Evolutionary conservation across 345 rosid species (phyloP), one percentile per base, ranked within the genome.

Genomic region (Citrus cavaleriei): DNA sequence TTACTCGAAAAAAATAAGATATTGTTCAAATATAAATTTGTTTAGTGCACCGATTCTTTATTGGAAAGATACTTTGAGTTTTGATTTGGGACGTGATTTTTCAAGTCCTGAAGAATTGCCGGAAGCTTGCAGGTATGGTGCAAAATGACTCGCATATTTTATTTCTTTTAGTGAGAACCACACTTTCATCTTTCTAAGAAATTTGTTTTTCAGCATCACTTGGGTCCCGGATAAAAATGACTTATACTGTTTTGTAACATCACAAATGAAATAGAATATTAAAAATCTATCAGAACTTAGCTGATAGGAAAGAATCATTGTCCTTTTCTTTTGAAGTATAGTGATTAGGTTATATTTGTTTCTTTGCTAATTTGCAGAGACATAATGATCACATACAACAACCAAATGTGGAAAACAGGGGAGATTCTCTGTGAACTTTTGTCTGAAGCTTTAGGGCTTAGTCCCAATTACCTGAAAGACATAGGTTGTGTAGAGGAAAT

Each of bases 401-500:
- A 77, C 19, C 49, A 63, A 73, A 77, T 80, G 3, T 66, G 3
- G 38, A 60, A 58, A 40, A 38, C 83, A 5, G 84, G 78, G 6
- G 12, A 6, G 21, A 5, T 7, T 5, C 10, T 89, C 27, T 71
- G 81, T 8, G 80, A 83, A 38, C 71, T 89, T 49, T 35, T 88
- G 27, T 81, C 87, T 0, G 88, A 88, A 51, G 85, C 88, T 70
- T 86, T 88, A 34, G 85, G 84, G 1, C 85, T 86, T 1, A 21
- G 73, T 0, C 37, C 74, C 1, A 77, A 37, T 19, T 73, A 77
- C 73, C 73, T 88, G 19, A 70, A 74, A 28, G 74, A 62, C 34
- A 73, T 86, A 8, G 79, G 68, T 2, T 86, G 86, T 61, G 67
- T 40, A 6, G 84, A 86, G 6, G 87, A 83, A 9, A 73, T 83